Evolutionary conservation across 2,329 filamentous ascomycete genomes (phyloP), one percentile per base, ranked within the genome.

Genomic region (Diaporthe caulivora): DNA sequence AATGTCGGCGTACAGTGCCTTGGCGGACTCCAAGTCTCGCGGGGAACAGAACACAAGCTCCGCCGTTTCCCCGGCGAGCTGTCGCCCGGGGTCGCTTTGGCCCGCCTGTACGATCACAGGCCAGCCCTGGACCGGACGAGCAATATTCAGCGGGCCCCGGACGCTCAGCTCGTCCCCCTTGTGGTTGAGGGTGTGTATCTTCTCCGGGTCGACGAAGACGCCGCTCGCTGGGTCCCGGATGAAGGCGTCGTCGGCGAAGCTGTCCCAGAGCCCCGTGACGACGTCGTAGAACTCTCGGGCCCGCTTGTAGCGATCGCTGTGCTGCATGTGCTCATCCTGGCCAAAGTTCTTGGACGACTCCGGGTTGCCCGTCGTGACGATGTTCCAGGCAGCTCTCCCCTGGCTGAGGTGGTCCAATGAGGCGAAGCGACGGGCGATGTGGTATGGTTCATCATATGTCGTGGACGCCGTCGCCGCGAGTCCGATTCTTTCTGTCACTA

Each of bases 71-170:
- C 84, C 87, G 0, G 87, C 87, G 2, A 89, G 79, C 74, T 89
- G 86, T 37, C 82, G 80, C 0, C 87, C 87, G 0, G 87, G 86
- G 69, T 88, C 87, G 0, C 86, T 87, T 76, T 88, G 86, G 0
- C 87, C 87, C 2, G 87, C 87, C 72, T 89, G 87, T 1, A 89
- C 85, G 73, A 89, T 88, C 0, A 89, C 87, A 0, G 87, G 87
- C 86, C 87, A 88, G 0, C 87, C 87, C 75, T 89, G 87, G 1
- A 87, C 83, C 0, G 87, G 86, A 0, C 87, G 80, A 0, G 86
- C 87, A 69, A 89, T 88, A 72, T 88, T 89, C 69, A 89, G 75
- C 4, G 87, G 87, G 0, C 86, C 86, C 3, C 81, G 80, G 1
- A 88, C 86, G 68, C 84, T 81, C 34, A 88, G 79, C 40, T 85